Evolutionary conservation across 306 rosid species (phyloP).

Genomic region (Oxytropis ochrocephala): DNA sequence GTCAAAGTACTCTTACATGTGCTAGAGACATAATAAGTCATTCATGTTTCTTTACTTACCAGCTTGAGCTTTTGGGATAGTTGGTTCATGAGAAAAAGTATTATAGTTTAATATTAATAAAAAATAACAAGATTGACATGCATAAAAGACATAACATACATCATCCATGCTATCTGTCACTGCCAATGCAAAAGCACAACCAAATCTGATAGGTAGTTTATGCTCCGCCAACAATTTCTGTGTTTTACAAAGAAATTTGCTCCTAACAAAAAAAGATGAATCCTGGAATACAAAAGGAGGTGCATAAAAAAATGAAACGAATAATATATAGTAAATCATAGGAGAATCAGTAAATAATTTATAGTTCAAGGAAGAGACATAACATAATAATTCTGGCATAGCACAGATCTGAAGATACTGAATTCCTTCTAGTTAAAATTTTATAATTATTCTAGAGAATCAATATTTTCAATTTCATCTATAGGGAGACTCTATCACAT

Average conservation of each 20-base stretch:
- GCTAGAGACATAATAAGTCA: background rate
- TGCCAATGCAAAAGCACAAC: slow-evolving; percentile 77
- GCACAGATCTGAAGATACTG: background rate
- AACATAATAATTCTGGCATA: background rate
- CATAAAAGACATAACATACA: slow-evolving; percentile 39
- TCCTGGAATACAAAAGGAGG: slow-evolving; percentile 50
- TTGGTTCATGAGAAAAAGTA: background rate
- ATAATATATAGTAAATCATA: background rate
- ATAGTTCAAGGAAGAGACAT: background rate
- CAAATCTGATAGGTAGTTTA: slow-evolving; percentile 74
- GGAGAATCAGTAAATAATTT: background rate
- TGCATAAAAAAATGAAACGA: slow-evolving; percentile 15
- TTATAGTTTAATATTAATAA: background rate
- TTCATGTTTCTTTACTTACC: background rate
- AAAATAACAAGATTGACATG: background rate
- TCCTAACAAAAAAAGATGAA: slow-evolving; percentile 46
- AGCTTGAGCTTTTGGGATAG: background rate
- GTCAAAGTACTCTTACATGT: background rate
- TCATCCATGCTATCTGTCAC: slow-evolving; percentile 43
- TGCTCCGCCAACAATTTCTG: slow-evolving; percentile 67
- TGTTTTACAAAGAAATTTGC: slow-evolving; percentile 55
- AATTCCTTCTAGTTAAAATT: background rate
- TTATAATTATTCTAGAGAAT: background rate
- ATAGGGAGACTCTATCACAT: too few relatives aligned
- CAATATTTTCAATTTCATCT: background rate